phyloP scores from a whole-genome alignment of 805 yeast species.

The Yamadazyma sp. region DNA sequence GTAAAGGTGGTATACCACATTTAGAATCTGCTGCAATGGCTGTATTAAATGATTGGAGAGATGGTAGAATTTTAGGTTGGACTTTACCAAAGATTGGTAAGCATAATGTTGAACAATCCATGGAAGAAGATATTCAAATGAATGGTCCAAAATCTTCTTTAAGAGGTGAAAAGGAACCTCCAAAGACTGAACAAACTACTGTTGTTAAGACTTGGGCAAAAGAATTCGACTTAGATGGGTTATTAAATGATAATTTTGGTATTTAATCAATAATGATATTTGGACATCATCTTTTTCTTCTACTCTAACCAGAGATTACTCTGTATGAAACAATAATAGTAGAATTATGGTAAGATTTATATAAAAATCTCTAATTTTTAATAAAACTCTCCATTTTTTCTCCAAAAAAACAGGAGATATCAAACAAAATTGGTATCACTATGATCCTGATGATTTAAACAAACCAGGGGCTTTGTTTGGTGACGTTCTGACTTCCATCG shows the following conservation, averaged over 20 bases:
- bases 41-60: slow-evolving; percentile 93
- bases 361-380: no score
- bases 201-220: slow-evolving; percentile 89
- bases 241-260: slow-evolving; percentile 52
- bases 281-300: background rate
- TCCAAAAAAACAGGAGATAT: no score
- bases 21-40: slow-evolving; percentile 78
- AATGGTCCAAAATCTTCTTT: slow-evolving; percentile 31
- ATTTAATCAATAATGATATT: slow-evolving; percentile 5
- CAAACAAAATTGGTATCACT: no score
- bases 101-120: slow-evolving; percentile 13
- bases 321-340: no score
- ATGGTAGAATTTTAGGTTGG: slow-evolving; percentile 93
- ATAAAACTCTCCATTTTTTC: no score
- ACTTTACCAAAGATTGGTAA: slow-evolving; percentile 62
- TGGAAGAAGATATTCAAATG: background rate
- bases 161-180: slow-evolving; percentile 43
- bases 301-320: no score
- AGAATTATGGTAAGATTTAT: no score
- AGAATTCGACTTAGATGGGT: slow-evolving; percentile 88
- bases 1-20: slow-evolving; percentile 92
- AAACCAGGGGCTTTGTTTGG: no score
- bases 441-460: no score
- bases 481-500: no score
- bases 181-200: slow-evolving; percentile 62